Percentiles rank a stretch among this genome's conserved stretches.
Conservation (phyloP, 2,329 filamentous ascomycete species). For the Penicillium sp. region DNA sequence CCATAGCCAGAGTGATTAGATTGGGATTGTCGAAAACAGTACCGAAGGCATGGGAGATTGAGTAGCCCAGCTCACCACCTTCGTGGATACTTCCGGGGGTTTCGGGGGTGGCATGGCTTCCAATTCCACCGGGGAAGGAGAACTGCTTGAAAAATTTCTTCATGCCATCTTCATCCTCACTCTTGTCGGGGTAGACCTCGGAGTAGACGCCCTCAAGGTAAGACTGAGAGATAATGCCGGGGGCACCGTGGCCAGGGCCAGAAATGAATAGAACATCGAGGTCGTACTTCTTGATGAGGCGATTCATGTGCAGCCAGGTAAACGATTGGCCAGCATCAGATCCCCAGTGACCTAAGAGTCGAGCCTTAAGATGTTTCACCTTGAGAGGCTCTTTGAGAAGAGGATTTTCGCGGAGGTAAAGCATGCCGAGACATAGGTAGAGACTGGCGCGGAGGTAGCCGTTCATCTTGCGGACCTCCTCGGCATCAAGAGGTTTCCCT, state of each 20-base stretch:
- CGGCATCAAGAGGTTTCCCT: conserved; percentile 64
- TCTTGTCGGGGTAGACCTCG: conserved; percentile 76
- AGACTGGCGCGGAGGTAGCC: conserved; percentile 75
- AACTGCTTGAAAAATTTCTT: conserved; percentile 81
- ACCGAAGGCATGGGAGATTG: conserved; percentile 77
- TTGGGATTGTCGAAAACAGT: conserved; percentile 75
- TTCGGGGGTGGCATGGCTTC: conserved; percentile 77
- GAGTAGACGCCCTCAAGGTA: conserved; percentile 79
- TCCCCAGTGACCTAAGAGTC: conserved; percentile 77
- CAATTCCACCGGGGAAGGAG: conserved; percentile 79
- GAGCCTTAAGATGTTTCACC: conserved; percentile 72
- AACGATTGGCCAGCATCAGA: conserved; percentile 81
- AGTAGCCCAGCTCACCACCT: conserved; percentile 81
- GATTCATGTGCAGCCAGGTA: conserved; percentile 81
- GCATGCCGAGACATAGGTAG: conserved; percentile 79
- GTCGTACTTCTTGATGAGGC: conserved; percentile 79
- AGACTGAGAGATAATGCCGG: conserved; percentile 74
- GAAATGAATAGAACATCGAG: conserved; percentile 74
- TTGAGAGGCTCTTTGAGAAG: conserved; percentile 71
- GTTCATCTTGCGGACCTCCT: conserved; percentile 70
- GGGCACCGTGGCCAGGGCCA: conserved; percentile 77
- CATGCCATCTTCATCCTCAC: conserved; percentile 70
- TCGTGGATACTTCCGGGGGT: conserved; percentile 78
- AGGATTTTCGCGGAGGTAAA: conserved; percentile 75
- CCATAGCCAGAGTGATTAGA: conserved; percentile 76